Conservation (phyloP, 352 stramenopile species). For the Lagenidium giganteum region DNA sequence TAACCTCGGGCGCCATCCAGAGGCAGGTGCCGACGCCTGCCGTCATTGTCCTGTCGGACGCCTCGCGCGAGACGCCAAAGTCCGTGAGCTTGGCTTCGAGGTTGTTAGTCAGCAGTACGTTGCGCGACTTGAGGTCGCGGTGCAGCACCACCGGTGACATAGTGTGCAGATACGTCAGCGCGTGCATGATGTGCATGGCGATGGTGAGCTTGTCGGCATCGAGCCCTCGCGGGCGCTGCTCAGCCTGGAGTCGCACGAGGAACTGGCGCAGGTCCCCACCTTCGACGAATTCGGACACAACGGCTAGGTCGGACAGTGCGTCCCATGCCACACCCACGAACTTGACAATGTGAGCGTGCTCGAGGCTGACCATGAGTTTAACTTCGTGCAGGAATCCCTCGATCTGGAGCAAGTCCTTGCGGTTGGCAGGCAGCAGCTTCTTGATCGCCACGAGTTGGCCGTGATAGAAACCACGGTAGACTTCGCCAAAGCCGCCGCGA, state of each 20-base stretch:
- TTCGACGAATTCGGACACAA: slow-evolving; percentile 28
- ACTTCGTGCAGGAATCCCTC: slow-evolving; percentile 17
- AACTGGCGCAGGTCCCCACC: slow-evolving; percentile 13
- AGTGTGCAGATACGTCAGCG: slow-evolving; percentile 14
- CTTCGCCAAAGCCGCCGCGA: slow-evolving; percentile 11
- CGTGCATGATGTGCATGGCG: slow-evolving; percentile 5
- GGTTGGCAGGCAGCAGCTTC: slow-evolving; percentile 3
- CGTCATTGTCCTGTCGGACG: slow-evolving; percentile 19
- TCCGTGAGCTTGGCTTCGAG: slow-evolving; percentile 49
- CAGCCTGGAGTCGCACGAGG: slow-evolving; percentile 7
- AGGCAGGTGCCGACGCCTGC: slow-evolving; percentile 9
- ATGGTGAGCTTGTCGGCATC: slow-evolving; percentile 7
- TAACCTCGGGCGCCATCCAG: slow-evolving; percentile 24
- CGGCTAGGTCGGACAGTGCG: slow-evolving; percentile 35
- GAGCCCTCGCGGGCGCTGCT: slow-evolving; percentile 4
- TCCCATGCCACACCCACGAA: slow-evolving; percentile 53
- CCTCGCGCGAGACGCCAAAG: slow-evolving; percentile 48
- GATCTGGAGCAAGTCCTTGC: slow-evolving; percentile 1
- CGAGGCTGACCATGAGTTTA: slow-evolving; percentile 19
- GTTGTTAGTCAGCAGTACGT: slow-evolving; percentile 50
- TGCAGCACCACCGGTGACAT: slow-evolving; percentile 20
- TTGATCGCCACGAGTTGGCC: slow-evolving; percentile 9
- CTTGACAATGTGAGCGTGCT: slow-evolving; percentile 33
- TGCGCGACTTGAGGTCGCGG: slow-evolving; percentile 79
- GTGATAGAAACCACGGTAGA: slow-evolving; percentile 6